Evolutionary conservation across 108 stramenopile species (phyloP), one percentile per base, ranked within the genome.

Genomic region (Nitzschia sp.): DNA sequence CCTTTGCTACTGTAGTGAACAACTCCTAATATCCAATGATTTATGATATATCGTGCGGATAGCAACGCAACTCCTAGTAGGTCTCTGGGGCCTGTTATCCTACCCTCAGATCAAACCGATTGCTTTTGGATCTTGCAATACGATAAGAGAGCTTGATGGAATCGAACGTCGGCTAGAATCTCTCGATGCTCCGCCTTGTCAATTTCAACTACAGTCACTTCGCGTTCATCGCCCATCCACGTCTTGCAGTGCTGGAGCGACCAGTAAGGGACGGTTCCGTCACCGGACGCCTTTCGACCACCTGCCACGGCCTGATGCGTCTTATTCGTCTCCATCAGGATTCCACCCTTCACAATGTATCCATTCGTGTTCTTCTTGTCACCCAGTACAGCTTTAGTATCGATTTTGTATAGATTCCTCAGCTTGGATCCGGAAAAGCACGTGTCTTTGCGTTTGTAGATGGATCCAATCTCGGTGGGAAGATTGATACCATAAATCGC

Each of bases 401-500:
- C 84, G 47, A 85, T 47, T n/a, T 70, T 56, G 68, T 66, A 72
- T 2, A 70, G 31, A 56, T 57, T 57, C 53, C 75, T 48, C 18
- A 72, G 17, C 31, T 54, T 46, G 27, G 54, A 18, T n/a, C 57
- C 46, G 19, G 54, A 31, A 29, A 36, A 42, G 57, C 77, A 77
- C 17, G 57, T 31, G 30, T 72, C 74, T 25, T 75, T 73, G 24
- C 81, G 80, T 23, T 59, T 64, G 57, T 84, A 86, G 17, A 89
- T 72, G 21, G 58, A 73, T 6, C 77, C 75, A 27, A 84, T 63
- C 59, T 85, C 83, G 2, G 88, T 84, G 3, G 80, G 73, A 26
- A 82, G 34, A 51, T 89, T 86, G 36, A 84, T 74, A 38, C 85
- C 88, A 64, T 86, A 84, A 27, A 89, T 79, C 18, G 49, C 81